Evolutionary conservation across 2,329 filamentous ascomycete genomes (phyloP), one percentile per base, ranked within the genome.

Genomic region (Trichoderma sp.): DNA sequence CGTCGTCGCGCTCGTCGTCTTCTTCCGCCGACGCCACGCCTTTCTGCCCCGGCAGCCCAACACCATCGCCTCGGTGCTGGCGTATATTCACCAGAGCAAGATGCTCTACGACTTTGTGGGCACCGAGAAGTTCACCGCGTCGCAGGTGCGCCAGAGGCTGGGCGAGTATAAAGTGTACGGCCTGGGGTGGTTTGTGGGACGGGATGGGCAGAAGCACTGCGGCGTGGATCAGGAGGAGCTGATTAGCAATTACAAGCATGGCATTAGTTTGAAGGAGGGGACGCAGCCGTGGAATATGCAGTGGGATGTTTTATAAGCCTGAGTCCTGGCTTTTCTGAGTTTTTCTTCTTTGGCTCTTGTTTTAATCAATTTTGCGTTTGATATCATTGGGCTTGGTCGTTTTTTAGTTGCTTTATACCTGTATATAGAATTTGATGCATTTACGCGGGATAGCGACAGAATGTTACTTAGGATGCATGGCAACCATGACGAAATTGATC

Each of bases 161-260:
- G 86, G 87, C 70, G 79, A 61, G 11, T 79, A 86, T n/a, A 85
- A 86, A 81, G 89, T 83, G 51, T 95, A 94, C 77, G 91, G 90
- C 1, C 78, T 94, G 39, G 92, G 92, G 1, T 94, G 91, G 91
- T 94, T 94, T 75, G 81, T 81, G 51, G 92, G 92, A 0, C 82
- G 91, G 21, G 92, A 95, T 77, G 89, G 89, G 4, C 84, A 90
- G 77, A 86, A 87, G 71, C 92, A 94, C 81, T 90, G 91, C 75
- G 92, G 91, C 14, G 87, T 95, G 68, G 92, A 95, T 75, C 85
- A 93, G 80, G 91, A 94, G 81, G 89, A 91, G 77, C 81, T 94
- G 74, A 81, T 85, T 70, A 86, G 85, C 70, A 80, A 78, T 68
- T 94, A 93, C 77, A 88, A 86, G 77, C 89, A 91, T 76, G 90